Conservation (phyloP, 768 basidiomycete genomes). For the Suillus lakei region DNA sequence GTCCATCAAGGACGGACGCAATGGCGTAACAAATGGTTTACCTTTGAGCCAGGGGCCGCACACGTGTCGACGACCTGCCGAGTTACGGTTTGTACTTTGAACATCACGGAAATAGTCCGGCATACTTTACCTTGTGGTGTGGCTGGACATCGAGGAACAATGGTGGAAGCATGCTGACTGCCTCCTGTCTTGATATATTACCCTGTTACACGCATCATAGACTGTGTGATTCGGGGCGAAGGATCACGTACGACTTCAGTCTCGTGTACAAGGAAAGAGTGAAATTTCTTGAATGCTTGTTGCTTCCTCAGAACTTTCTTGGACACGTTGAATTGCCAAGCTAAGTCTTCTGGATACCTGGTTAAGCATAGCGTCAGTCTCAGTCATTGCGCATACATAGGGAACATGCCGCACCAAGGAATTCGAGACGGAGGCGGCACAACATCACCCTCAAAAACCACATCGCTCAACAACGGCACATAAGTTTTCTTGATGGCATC, state of each 20-base stretch:
- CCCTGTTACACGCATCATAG: conserved; percentile 55
- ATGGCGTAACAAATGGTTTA: conserved; percentile 28
- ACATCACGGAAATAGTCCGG: not conserved
- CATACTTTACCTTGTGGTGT: conserved; percentile 69
- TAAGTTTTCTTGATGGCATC: conserved; percentile 76
- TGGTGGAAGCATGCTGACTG: conserved; percentile 99
- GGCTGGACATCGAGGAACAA: conserved; percentile 94
- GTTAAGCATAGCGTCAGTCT: not conserved
- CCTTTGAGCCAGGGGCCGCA: conserved; percentile 97
- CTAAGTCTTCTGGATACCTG: conserved; percentile 95
- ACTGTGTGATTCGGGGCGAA: not conserved
- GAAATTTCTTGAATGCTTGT: conserved; percentile 92
- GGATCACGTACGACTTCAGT: conserved; percentile 83
- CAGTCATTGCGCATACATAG: not conserved
- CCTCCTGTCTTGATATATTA: conserved; percentile 95
- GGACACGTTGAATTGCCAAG: conserved; percentile 94
- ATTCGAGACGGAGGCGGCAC: conserved; percentile 84
- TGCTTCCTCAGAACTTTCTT: conserved; percentile 88
- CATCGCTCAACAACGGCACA: conserved; percentile 74
- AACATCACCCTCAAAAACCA: conserved; percentile 74
- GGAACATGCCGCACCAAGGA: conserved; percentile 63
- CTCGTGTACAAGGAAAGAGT: conserved; percentile 95
- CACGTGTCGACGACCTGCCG: conserved; percentile 92
- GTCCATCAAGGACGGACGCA: conserved; percentile 2
- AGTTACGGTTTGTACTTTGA: conserved; percentile 8